Base-by-base conservation (phyloP, 768 basidiomycete genomes). In the Lentinula boryana region DNA sequence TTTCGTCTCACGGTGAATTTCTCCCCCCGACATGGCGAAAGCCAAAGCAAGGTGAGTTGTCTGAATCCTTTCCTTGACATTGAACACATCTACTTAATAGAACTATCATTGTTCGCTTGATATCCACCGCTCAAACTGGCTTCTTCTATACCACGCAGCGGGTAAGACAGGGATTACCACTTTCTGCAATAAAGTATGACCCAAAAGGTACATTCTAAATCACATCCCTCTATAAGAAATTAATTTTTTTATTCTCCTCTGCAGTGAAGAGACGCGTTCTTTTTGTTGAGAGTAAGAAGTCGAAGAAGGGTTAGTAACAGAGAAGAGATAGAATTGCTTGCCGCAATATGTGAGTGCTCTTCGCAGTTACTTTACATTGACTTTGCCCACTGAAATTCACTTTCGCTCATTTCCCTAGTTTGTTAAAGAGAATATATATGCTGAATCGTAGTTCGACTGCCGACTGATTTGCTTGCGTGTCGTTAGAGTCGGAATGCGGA, bases 151-250 rank as follows among this genome's bases (percentile, higher is more conserved):
- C 91, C 21, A 89, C 89, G 2, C 82, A 87, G 63, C 83, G 94
- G 21, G 75, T 87, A 48, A 82, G 94, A 9, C 72, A 82, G 67
- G 88, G 86, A 2, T 85, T 91, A n/a, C 89, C 83, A 72, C 75
- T 96, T 54, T 86, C 91, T 7, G 87, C 91, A 18, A 88, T 95
- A 66, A 96, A 95, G 72, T 95, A 95, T 70, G 94, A 96, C 68
- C 92, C 93, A 1, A 76, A 78, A 68, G 91, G 93, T 93, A 71
- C 61, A 84, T 70, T 16, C 35, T 31, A 6, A 15, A 8, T 59
- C 3, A 33, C 1, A 3, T 3, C 12, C 13, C 18, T 2, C 27
- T 23, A 3, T 27, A 27, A 27, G 0, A 27, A 27, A 27, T 27
- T 3, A 27, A 27, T 3, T 27, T 3, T 3, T 27, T 27, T 49